Conservation (phyloP, 805 yeast species). For the Hanseniaspora vineae region DNA sequence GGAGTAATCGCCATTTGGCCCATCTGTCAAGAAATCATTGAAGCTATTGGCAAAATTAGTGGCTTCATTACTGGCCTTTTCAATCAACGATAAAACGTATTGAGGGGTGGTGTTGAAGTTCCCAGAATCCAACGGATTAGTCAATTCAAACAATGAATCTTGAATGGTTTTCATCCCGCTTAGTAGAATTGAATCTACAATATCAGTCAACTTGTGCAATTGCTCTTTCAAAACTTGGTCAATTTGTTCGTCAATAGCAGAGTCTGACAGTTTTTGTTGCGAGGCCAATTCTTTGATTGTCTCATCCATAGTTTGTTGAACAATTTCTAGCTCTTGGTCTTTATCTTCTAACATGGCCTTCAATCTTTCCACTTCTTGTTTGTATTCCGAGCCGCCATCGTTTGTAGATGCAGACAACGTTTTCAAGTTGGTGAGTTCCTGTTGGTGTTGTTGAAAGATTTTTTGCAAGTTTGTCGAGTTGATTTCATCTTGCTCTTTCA, state of each 20-base stretch:
- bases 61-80: conserved; percentile 54
- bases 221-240: conserved; percentile 38
- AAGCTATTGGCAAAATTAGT: conserved; percentile 73
- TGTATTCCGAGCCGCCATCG: conserved; percentile 6
- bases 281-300: conserved; percentile 49
- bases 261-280: conserved; percentile 33
- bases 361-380: conserved; percentile 19
- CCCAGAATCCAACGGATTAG: conserved; percentile 74
- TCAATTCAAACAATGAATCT: conserved; percentile 54
- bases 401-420: conserved; percentile 12
- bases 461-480: conserved; percentile 52
- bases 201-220: conserved; percentile 36
- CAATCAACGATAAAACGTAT: conserved; percentile 53
- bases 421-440: conserved; percentile 44
- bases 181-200: conserved; percentile 57
- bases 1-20: conserved; percentile 50
- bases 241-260: conserved; percentile 45
- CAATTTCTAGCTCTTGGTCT: conserved; percentile 66
- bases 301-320: conserved; percentile 67
- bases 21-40: conserved; percentile 66
- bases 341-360: conserved; percentile 43
- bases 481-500: conserved; percentile 45
- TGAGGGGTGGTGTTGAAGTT: conserved; percentile 65
- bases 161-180: conserved; percentile 64
- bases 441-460: conserved; percentile 47